Evolutionary conservation across 192 early-diverging fungal species (phyloP), one percentile per base, ranked within the genome.

Genomic region (Backusella psychrophila): DNA sequence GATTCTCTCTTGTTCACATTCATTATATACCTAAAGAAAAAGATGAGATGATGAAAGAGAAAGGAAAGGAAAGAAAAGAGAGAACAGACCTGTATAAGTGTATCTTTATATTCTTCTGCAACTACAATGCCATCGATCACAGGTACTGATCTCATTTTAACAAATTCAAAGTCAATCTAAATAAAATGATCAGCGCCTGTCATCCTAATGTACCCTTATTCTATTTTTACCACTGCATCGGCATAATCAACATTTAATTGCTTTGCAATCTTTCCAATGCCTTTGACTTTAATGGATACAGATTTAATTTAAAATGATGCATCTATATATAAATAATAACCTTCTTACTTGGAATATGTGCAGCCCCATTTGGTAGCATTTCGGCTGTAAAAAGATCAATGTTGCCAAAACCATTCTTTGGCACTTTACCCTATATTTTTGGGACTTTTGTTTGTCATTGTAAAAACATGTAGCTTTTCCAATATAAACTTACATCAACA

Each of bases 331-430:
- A 53, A 68, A 36, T 39, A 34, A 34, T 6, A 35, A 38, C 2
- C 17, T 38, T 35, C 80, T 83, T 77, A 87, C 88, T 84, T 65
- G 83, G 80, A 17, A 98, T 76, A 84, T 96, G 95, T 2, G 87
- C 89, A 19, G 87, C 91, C 33, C 95, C 95, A 4, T 80, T 73
- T 6, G 97, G 97, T 65, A 96, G 84, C 97, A 99, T 99, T 9
- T 81, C 83, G 4, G 87, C 79, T 11, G 91, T 90, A 80, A 96
- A 95, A 38, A 99, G 73, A 77, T 99, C 95, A 42, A 97, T 82
- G 76, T 93, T 89, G 8, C 96, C 96, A 82, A 90, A 98, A 9
- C 79, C 70, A 81, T 96, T 96, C 63, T 90, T 86, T 8, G 96
- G 94, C 17, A 98, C 91, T 33, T 79, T 88, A 9, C 96, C 96